Evolutionary conservation across 257 asterid species (phyloP), one percentile per base, ranked within the genome.

Genomic region (Solanum rostratum): DNA sequence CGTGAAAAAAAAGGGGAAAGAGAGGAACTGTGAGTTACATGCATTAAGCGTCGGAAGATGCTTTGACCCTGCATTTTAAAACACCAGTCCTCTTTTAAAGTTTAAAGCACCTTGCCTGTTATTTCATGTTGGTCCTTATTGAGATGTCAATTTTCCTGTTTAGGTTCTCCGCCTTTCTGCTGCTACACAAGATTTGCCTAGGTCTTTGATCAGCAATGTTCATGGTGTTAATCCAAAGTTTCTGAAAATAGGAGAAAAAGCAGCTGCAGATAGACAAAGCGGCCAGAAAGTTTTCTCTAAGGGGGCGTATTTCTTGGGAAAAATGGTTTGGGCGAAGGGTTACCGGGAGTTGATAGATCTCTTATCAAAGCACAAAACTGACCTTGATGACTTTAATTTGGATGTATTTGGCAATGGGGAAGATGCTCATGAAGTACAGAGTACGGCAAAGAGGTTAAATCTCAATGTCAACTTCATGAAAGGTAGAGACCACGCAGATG

Each of bases 241-340:
- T 92, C 82, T 95, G 84, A 86, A 86, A 86, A 97, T 97, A 83
- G 99, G 99, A 73, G 97, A 95, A 88, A 91, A 91, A 86, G 90
- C 95, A 85, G 99, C 98, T 27, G 95, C 91, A 54, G 97, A 95
- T 39, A 89, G 91, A 85, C 98, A 92, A 91, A 91, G 86, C 33
- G 99, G 99, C 62, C 92, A 94, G 88, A 93, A 86, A 85, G 85
- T 91, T 54, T 97, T 97, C 87, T 92, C 96, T 11, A 93, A 94
- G 90, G 99, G 99, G 86, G 99, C 99, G 57, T 97, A 97, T 91
- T 97, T 97, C 91, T 81, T 95, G 46, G 99, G 99, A 87, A 97
- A 97, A 95, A 93, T 97, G 99, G 99, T 97, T 65, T 97, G 99
- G 99, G 99, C 99, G 29, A 97, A 97, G 91, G 99, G 99, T 80